Conservation (phyloP, 148 eudicot species). For the Rhododendron simsii region DNA sequence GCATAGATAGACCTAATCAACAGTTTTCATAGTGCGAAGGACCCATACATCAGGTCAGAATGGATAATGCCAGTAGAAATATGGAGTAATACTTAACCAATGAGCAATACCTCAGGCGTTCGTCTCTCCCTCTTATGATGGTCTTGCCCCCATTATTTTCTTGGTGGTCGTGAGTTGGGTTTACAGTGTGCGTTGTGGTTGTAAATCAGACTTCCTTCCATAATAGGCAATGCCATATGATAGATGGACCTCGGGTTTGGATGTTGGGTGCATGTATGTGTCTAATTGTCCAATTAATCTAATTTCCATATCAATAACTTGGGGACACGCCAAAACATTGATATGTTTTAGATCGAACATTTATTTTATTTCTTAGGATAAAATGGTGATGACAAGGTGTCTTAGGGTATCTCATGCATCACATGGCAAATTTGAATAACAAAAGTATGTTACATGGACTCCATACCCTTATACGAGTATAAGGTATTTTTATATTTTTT, state of each 20-base stretch:
- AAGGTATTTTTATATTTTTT: too few species aligned
- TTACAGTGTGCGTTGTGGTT: too few species aligned
- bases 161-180: too few species aligned
- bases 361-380: too few species aligned
- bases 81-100: background rate
- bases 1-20: background rate
- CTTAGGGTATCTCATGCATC: too few species aligned
- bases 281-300: background rate
- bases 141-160: too few species aligned
- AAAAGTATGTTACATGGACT: too few species aligned
- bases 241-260: background rate
- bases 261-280: background rate
- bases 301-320: background rate
- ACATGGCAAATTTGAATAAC: too few species aligned
- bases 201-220: background rate
- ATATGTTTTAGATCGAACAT: background rate
- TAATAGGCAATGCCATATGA: too few species aligned
- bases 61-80: background rate
- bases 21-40: background rate
- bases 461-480: too few species aligned
- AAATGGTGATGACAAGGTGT: too few species aligned
- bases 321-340: background rate
- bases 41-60: background rate
- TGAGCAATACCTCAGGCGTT: background rate
- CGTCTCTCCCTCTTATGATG: background rate